phyloP scores from a whole-genome alignment of 331 rosid species.

The Pyrus hybrid region DNA sequence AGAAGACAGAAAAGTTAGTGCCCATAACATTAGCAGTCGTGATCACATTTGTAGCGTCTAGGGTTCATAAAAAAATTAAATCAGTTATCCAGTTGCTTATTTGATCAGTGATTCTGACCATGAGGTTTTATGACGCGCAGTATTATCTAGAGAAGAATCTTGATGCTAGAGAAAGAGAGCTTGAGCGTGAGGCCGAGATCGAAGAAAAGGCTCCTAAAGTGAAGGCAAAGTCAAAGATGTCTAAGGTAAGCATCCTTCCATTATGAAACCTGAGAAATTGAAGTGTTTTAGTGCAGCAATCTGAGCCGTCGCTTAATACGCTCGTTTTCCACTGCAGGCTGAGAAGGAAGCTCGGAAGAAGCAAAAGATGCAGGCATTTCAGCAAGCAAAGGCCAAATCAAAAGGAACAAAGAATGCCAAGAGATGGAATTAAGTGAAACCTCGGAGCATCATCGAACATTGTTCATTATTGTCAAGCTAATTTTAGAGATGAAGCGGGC shows the following conservation, averaged over 20 bases:
- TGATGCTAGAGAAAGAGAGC: slow-evolving; percentile 74
- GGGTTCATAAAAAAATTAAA: too few species aligned
- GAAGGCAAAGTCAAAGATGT: slow-evolving; percentile 98
- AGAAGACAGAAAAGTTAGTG: not conserved
- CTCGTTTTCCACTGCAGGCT: slow-evolving; percentile 32
- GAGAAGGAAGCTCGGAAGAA: slow-evolving; percentile 94
- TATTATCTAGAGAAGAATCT: slow-evolving; percentile 93
- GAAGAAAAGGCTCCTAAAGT: slow-evolving; percentile 90
- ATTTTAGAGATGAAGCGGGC: not conserved
- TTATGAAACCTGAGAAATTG: not conserved
- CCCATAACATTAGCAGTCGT: too few species aligned
- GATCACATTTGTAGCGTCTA: too few species aligned
- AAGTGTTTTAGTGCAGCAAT: not conserved
- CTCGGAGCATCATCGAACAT: slow-evolving; percentile 3
- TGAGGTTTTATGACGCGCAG: slow-evolving; percentile 30
- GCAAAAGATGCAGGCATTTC: slow-evolving; percentile 84
- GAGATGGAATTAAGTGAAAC: slow-evolving; percentile 70
- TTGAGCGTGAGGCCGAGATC: slow-evolving; percentile 86
- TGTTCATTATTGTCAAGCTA: not conserved
- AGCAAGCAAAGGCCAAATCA: slow-evolving; percentile 83
- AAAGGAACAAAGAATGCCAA: slow-evolving; percentile 68
- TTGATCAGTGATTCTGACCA: slow-evolving; percentile 6
- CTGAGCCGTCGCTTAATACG: not conserved
- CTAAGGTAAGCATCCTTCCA: slow-evolving; percentile 47
- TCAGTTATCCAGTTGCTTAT: too few species aligned